phyloP scores from a whole-genome alignment of 2,329 filamentous ascomycete species.

The Penicillium sp. region DNA sequence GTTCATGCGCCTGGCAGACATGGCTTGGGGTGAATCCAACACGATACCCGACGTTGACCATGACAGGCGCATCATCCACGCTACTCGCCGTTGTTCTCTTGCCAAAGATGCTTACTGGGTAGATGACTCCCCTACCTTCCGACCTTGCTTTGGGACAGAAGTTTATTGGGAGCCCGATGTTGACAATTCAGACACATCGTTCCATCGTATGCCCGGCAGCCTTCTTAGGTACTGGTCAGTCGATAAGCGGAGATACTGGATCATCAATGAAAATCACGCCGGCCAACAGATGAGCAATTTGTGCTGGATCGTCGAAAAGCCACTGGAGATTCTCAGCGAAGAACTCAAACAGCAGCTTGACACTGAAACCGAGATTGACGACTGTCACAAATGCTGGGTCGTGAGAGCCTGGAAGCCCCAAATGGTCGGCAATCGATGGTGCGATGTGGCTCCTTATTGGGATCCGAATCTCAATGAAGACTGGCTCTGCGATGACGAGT shows the following conservation, averaged over 20 bases:
- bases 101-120: conserved; percentile 2
- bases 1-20: conserved; percentile 8
- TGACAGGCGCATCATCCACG: conserved; percentile 1
- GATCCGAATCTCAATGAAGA: conserved; percentile 13
- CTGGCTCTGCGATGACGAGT: conserved; percentile 6
- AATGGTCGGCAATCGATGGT: not conserved
- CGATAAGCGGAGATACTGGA: conserved; percentile 8
- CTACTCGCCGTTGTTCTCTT: conserved; percentile 5
- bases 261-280: not conserved
- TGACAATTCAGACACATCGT: not conserved
- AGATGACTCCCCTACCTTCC: conserved; percentile 2
- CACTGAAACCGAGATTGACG: not conserved
- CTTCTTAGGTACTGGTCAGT: conserved; percentile 8
- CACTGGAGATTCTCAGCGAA: conserved; percentile 6
- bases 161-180: not conserved
- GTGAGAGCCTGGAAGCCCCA: conserved; percentile 3
- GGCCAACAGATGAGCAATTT: not conserved
- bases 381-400: conserved; percentile 9
- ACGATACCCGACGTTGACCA: conserved; percentile 4
- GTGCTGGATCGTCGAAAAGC: conserved; percentile 12
- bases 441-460: conserved; percentile 2
- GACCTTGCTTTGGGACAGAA: conserved; percentile 4
- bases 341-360: not conserved
- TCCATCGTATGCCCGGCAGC: conserved; percentile 2
- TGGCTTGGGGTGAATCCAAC: conserved; percentile 9